These are phyloP conservation scores for Emericellopsis terricola DNA, from an alignment of 495 filamentous ascomycete species.

Conservation along the genomic window DNA sequence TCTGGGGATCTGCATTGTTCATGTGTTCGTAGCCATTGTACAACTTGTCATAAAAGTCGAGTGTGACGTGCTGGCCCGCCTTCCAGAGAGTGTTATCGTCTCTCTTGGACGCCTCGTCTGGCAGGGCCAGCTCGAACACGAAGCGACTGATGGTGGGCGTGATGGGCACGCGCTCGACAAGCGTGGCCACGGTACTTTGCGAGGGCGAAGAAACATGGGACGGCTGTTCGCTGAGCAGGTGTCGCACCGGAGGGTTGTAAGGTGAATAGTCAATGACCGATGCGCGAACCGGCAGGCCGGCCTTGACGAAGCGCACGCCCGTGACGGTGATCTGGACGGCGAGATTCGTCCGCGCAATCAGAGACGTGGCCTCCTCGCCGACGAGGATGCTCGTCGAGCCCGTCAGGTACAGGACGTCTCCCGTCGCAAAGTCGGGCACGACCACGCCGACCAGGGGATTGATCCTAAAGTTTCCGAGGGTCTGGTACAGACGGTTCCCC, in stretches of 20 bases:
- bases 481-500: slow-evolving; percentile 69
- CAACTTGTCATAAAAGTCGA: slow-evolving; percentile 49
- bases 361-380: slow-evolving; percentile 33
- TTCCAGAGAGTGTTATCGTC: slow-evolving; percentile 23
- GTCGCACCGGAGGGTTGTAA: slow-evolving; percentile 37
- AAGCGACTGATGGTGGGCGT: slow-evolving; percentile 46
- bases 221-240: slow-evolving; percentile 11
- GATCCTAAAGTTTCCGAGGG: slow-evolving; percentile 52
- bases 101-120: too few species aligned
- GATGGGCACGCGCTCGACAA: slow-evolving; percentile 35
- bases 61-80: slow-evolving; percentile 56
- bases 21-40: slow-evolving; percentile 63
- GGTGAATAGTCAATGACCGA: slow-evolving; percentile 36
- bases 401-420: slow-evolving; percentile 51
- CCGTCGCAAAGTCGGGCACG: slow-evolving; percentile 53
- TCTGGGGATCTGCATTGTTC: slow-evolving; percentile 57
- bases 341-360: slow-evolving; percentile 53
- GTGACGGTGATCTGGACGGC: slow-evolving; percentile 46
- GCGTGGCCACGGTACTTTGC: slow-evolving; percentile 19
- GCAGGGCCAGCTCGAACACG: slow-evolving; percentile 37
- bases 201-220: neutral
- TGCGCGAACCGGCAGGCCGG: slow-evolving; percentile 51
- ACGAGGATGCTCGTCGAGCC: slow-evolving; percentile 45
- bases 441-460: slow-evolving; percentile 44
- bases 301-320: slow-evolving; percentile 40